Evolutionary conservation across 345 rosid genomes (phyloP).

Genomic region (Abelmoschus esculentus): DNA sequence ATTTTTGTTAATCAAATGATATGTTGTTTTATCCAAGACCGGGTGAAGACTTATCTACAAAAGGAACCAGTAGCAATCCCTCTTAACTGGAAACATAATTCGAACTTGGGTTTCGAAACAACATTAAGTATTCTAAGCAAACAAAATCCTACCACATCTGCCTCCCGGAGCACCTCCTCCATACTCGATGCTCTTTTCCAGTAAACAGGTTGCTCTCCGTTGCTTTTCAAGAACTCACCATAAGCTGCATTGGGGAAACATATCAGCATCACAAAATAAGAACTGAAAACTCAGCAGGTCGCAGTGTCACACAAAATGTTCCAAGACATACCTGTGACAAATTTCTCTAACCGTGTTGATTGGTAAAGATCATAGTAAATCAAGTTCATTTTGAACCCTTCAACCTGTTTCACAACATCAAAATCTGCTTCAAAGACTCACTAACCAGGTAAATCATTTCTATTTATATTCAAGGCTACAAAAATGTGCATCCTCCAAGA

Average conservation of each 20-base stretch:
- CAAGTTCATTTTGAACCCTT: constrained; percentile 97
- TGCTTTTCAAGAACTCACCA: constrained; percentile 73
- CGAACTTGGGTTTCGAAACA: background rate
- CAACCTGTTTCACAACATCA: constrained; percentile 37
- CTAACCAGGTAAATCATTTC: background rate
- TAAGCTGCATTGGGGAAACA: constrained; percentile 43
- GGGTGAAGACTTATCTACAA: constrained; percentile 96
- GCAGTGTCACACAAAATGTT: background rate
- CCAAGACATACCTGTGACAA: constrained; percentile 56
- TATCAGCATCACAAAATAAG: constrained; percentile 6
- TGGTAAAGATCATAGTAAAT: constrained; percentile 91
- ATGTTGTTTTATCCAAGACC: constrained; percentile 86
- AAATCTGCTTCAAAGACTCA: background rate
- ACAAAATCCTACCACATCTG: constrained; percentile 54
- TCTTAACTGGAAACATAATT: constrained; percentile 7
- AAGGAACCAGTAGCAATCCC: constrained; percentile 6
- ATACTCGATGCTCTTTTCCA: constrained; percentile 86
- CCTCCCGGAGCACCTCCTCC: constrained; percentile 89
- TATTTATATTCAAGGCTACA: background rate
- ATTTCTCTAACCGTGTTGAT: constrained; percentile 88
- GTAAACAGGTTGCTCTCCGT: constrained; percentile 73
- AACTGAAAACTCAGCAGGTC: background rate
- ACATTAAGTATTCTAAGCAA: background rate
- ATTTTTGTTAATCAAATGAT: constrained; percentile 87
- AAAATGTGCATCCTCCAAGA: background rate